Conservation (phyloP, 2,329 filamentous ascomycete species). For the Samsoniella hepiali region DNA sequence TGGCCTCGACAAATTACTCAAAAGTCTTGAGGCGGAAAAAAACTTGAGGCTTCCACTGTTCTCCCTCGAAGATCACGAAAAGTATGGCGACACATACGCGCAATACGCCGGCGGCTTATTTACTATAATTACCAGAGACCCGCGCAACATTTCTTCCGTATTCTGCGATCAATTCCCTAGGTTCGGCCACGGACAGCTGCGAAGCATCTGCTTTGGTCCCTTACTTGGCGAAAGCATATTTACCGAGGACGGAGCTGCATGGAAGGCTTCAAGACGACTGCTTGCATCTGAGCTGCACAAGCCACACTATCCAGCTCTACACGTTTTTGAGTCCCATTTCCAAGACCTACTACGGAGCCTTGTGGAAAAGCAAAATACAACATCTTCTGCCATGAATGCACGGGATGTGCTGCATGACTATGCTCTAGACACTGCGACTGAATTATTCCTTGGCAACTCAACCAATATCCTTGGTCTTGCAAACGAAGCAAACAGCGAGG, state of each 20-base stretch:
- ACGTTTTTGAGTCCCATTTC: conserved; percentile 6
- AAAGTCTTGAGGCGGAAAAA: conserved; percentile 4
- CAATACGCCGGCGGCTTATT: conserved; percentile 13
- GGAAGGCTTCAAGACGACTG: conserved; percentile 10
- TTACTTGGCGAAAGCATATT: conserved; percentile 9
- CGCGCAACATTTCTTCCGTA: conserved; percentile 13
- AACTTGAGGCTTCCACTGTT: not conserved
- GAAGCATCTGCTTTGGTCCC: conserved; percentile 11
- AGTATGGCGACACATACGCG: conserved; percentile 6
- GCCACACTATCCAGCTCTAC: conserved; percentile 7
- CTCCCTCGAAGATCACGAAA: conserved; percentile 10
- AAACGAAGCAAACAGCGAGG: not conserved
- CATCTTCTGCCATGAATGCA: not conserved
- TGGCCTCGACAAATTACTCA: conserved; percentile 14
- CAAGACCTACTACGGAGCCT: conserved; percentile 5
- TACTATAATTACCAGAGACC: conserved; percentile 10
- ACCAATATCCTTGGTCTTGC: conserved; percentile 3
- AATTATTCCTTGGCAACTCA: conserved; percentile 12
- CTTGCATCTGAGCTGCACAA: conserved; percentile 8
- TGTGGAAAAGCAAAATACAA: not conserved
- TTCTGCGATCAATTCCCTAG: conserved; percentile 3
- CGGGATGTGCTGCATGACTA: not conserved
- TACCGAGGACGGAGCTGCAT: conserved; percentile 4
- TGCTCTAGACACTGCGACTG: conserved; percentile 9
- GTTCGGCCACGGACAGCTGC: conserved; percentile 8